A percentile compares a stretch with the other conserved stretches of the same genome.
Conservation (phyloP, 768 basidiomycete species). For the Hydnomerulius pinastri region DNA sequence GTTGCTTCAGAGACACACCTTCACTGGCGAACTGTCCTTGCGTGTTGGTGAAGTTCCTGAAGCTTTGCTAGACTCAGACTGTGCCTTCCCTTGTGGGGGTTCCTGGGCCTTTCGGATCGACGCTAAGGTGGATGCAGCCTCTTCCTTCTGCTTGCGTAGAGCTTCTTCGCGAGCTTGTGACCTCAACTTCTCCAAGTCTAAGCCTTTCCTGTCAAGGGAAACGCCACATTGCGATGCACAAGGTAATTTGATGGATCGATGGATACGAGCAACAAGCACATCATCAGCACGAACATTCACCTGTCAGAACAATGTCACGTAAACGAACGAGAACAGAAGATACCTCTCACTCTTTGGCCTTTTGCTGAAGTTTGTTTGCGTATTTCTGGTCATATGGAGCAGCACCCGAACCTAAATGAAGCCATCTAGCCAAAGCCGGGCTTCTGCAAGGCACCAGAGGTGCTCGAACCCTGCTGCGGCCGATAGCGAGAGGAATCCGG, state of each 20-base stretch:
- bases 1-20: constrained; percentile 38
- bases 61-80: constrained; percentile 1
- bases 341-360: constrained; percentile 61
- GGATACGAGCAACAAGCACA: constrained; percentile 3
- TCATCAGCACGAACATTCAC: constrained; percentile 16
- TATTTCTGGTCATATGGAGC: constrained; percentile 54
- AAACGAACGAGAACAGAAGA: constrained; percentile 9
- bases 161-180: constrained; percentile 27
- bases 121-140: constrained; percentile 14
- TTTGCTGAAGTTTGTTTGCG: constrained; percentile 64
- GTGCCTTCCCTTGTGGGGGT: constrained; percentile 8
- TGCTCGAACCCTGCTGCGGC: not conserved
- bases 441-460: constrained; percentile 2
- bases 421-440: constrained; percentile 7
- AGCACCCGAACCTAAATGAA: constrained; percentile 11
- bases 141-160: constrained; percentile 33
- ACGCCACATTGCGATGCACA: not conserved
- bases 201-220: constrained; percentile 40
- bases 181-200: constrained; percentile 41
- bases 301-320: constrained; percentile 16
- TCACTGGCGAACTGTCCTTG: constrained; percentile 69
- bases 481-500: not conserved
- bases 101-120: constrained; percentile 15
- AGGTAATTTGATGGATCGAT: constrained; percentile 9
- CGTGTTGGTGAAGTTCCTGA: constrained; percentile 31